Base-by-base conservation (phyloP, 148 eudicot genomes). In the Pharnaceum exiguum region DNA sequence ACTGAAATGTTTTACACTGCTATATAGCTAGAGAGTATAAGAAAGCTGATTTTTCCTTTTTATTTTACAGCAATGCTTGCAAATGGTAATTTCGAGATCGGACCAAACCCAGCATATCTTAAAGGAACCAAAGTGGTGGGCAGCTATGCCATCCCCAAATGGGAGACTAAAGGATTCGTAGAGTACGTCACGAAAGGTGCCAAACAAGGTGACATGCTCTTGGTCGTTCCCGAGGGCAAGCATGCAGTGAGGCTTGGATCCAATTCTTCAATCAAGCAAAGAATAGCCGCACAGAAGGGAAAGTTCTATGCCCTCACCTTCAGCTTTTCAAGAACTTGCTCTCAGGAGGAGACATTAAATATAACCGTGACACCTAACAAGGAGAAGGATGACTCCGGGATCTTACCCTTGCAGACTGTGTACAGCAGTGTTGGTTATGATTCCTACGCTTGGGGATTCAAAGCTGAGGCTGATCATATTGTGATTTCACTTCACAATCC, bases 401-500 rank as follows among this genome's bases (percentile, higher is more conserved):
- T 75, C 10, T 56, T 79, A 12, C 83, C 83, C 15, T 56, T 79
- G 10, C 83, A 79, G 26, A 79, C 83, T 4, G 57, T 72, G 19
- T 79, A 79, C 24, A 75, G 57, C 15, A 79, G 69, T 28, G 39
- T 56, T 10, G 83, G 83, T 0, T 79, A 53, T 27, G 83, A 79
- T 47, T 71, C 75, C 2, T 79, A 79, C 50, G 76, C 80, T 35
- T 75, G 77, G 77, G 83, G 77, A 0, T 79, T 79, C 61, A 30
- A 1, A 2, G 80, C 83, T 42, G 67, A 52, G 33, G 48, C 66
- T 19, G 19, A 75, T 43, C 70, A 49, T 2, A 43, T 79, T 3
- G 72, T 60, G 60, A 75, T 79, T 22, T 35, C 57, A 2, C 37
- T 79, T 2, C 83, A 79, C 31, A 65, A 79, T 48, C 72, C 77